Base-by-base conservation (phyloP, 2,329 filamentous ascomycete genomes). In the Phoma herbarum region DNA sequence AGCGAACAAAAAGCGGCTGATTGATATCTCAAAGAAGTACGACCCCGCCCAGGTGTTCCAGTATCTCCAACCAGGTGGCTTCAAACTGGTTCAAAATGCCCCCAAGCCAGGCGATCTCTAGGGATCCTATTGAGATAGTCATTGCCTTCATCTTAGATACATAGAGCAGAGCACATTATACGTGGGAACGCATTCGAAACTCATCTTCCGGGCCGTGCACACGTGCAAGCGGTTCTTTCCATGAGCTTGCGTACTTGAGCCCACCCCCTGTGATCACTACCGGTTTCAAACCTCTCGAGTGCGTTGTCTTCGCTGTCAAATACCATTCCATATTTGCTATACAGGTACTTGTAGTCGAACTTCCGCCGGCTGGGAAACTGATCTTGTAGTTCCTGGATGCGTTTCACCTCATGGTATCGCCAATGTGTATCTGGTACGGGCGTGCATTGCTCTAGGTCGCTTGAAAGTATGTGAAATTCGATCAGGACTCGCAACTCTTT, bases 21-120 rank as follows among this genome's bases (percentile, higher is more conserved):
- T 65, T 37, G 52, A 59, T 2, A 64, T 80, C 14, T 71, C 72
- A 8, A 62, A 57, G 28, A 74, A 70, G 57, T 81, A 80, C 53
- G 80, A 82, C 59, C 78, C 79, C 0, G 61, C 58, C 3, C 64
- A 68, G 1, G 69, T 81, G 2, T 81, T 78, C 56, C 76, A 80
- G 65, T 73, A 52, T 31, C 62, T 78, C 23, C 68, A 77, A 50
- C 77, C 78, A 2, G 78, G 79, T 8, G 73, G 75, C 28, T 81
- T 80, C 55, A 82, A 82, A 51, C 29, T 67, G 49, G 28, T 51
- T 0, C 46, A 46, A 20, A 58, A 53, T 18, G 57, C 52, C 16
- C 58, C 55, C 2, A 44, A 63, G 5, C 3, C 18, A 3, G 10
- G 16, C 9, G 3, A 8, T 11, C 8, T 20, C n/a, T 39, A 22